Evolutionary conservation across 2,329 filamentous ascomycete genomes (phyloP), one percentile per base, ranked within the genome.

Genomic region (Chaetomium olivaceum): DNA sequence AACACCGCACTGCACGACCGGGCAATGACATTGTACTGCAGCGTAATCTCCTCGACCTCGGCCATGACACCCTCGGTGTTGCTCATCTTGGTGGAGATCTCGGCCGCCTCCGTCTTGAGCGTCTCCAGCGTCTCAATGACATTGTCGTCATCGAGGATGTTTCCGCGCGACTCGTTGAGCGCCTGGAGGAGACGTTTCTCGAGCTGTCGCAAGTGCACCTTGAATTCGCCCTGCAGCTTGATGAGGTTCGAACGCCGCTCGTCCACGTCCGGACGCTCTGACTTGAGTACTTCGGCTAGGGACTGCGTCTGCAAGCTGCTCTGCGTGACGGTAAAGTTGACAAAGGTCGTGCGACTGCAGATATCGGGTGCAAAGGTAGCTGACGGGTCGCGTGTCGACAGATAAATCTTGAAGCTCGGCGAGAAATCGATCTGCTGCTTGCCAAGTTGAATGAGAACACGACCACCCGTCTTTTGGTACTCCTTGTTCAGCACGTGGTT

Each of bases 361-460:
- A 99, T 92, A 75, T 99, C 95, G 0, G 95, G 96, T 8, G 95
- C 89, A 77, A 99, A 99, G 8, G 90, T 92, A 29, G 95, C 94
- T 51, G 96, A 99, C 1, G 96, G 96, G 80, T 99, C 95, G 73
- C 94, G 86, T 1, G 96, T 99, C 0, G 94, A 97, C 48, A 99
- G 82, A 77, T 96, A 99, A 36, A 99, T 85, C 80, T 90, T 95
- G 85, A 99, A 99, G 0, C 93, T 88, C 1, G 95, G 94, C 59
- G 95, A 99, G 80, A 99, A 99, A 78, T 99, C 95, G 71, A 99
- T 99, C 79, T 99, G 93, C 78, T 99, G 96, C 79, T 95, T 97
- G 74, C 95, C 95, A 50, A 99, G 91, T 78, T 99, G 95, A 69
- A 99, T 99, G 61, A 99, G 88, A 55, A 98, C 94, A 85, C 95